Evolutionary conservation across 2,329 filamentous ascomycete species (phyloP).

Genomic region (Tolypocladium inflatum): DNA sequence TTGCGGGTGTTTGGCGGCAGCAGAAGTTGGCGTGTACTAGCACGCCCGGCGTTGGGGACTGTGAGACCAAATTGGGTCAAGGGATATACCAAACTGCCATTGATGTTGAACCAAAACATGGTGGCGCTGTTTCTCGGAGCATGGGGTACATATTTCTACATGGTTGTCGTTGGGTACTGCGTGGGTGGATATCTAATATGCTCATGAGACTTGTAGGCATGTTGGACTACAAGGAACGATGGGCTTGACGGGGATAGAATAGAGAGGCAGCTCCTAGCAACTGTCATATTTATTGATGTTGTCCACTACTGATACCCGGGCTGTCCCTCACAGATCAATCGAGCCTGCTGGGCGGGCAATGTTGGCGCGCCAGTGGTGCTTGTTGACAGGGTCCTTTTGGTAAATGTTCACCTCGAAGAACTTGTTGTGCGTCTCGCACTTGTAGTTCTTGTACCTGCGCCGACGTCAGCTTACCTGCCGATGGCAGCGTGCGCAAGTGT

Average conservation of each 20-base stretch:
- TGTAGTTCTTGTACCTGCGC: no score
- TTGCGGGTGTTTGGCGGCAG: background rate
- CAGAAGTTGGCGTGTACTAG: slow-evolving; percentile 6
- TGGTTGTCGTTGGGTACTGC: background rate
- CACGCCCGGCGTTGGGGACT: background rate
- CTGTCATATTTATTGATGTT: background rate
- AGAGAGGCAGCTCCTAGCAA: no score
- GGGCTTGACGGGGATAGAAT: no score
- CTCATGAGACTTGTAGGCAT: background rate
- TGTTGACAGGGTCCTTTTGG: no score
- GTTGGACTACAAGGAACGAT: background rate
- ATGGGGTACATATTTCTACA: background rate
- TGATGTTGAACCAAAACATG: no score
- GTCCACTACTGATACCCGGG: background rate
- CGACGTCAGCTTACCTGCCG: no score
- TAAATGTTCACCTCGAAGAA: no score
- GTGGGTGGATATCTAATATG: background rate
- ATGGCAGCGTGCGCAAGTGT: no score
- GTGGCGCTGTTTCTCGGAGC: background rate
- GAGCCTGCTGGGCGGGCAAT: no score
- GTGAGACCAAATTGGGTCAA: background rate
- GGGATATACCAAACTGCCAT: background rate
- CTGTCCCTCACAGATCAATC: background rate
- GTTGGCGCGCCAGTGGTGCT: no score
- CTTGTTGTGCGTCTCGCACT: no score